Evolutionary conservation across 1,284 basidiomycete species (phyloP).

Genomic region (Gastroboletus turbinatus): DNA sequence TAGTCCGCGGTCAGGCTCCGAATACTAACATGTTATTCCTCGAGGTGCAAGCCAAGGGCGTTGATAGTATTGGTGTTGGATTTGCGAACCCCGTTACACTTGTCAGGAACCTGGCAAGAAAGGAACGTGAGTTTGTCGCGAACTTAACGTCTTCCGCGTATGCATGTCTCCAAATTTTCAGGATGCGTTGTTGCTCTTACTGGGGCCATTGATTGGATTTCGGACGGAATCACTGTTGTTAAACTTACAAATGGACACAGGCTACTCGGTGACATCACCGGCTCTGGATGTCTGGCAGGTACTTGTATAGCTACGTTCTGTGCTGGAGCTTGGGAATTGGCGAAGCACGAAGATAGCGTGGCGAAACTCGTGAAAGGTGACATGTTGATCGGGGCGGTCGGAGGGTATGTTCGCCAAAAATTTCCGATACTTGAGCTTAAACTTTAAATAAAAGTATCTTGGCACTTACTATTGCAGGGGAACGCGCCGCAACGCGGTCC

Average conservation of each 20-base stretch:
- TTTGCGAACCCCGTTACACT: conserved; percentile 77
- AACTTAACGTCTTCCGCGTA: neutral
- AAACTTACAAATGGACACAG: conserved; percentile 76
- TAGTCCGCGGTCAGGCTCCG: neutral
- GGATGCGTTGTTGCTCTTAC: conserved; percentile 85
- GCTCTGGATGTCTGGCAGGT: conserved; percentile 88
- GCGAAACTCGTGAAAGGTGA: conserved; percentile 63
- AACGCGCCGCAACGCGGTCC: conserved; percentile 67
- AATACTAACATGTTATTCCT: neutral
- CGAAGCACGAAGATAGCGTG: conserved; percentile 21
- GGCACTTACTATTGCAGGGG: conserved; percentile 81
- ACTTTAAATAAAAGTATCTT: conserved; percentile 56
- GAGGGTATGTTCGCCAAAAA: conserved; percentile 54
- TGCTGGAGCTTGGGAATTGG: conserved; percentile 55
- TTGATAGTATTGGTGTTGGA: conserved; percentile 79
- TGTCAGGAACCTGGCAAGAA: conserved; percentile 69
- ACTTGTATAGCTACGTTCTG: conserved; percentile 77
- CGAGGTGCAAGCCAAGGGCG: conserved; percentile 77
- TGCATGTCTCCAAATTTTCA: conserved; percentile 30
- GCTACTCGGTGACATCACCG: conserved; percentile 81
- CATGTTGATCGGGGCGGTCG: conserved; percentile 72
- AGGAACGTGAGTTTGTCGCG: conserved; percentile 60
- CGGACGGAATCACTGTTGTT: conserved; percentile 75
- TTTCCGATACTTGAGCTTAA: conserved; percentile 8
- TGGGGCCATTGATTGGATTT: conserved; percentile 83